Percentiles rank a stretch among this genome's conserved stretches.
These are phyloP conservation scores for Laetiporus sulphureus DNA, from an alignment of 1,284 basidiomycete species.

Conservation along the genomic window DNA sequence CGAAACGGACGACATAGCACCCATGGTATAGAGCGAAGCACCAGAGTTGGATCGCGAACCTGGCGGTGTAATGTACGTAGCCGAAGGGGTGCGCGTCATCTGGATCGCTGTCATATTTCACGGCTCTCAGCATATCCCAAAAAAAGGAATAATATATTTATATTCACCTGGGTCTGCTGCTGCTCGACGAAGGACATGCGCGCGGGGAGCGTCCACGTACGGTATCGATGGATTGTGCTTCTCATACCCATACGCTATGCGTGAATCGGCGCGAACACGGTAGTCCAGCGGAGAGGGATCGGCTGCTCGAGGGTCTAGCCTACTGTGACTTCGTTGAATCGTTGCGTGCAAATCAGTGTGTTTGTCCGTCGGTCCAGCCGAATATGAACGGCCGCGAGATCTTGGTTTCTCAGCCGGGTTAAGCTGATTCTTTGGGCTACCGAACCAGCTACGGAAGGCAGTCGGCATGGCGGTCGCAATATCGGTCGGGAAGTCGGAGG, in stretches of 20 bases:
- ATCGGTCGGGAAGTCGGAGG: conserved; percentile 1
- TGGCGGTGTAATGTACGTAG: conserved; percentile 25
- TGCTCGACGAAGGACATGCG: conserved; percentile 21
- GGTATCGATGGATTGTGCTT: conserved; percentile 16
- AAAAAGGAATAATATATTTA: too few species aligned
- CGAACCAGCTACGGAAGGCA: conserved; percentile 32
- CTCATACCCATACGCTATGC: conserved; percentile 24
- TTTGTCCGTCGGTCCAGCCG: conserved; percentile 14
- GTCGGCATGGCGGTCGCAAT: conserved; percentile 29
- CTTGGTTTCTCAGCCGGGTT: conserved; percentile 18
- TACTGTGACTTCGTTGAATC: conserved; percentile 25
- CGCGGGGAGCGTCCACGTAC: conserved; percentile 18
- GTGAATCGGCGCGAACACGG: conserved; percentile 23
- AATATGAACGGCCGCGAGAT: conserved; percentile 24
- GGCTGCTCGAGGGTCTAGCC: conserved; percentile 22
- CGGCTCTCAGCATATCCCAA: too few species aligned
- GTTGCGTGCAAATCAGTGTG: conserved; percentile 20
- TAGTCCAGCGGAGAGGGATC: conserved; percentile 32
- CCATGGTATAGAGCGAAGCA: conserved; percentile 32
- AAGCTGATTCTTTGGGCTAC: conserved; percentile 17
- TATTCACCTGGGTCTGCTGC: too few species aligned
- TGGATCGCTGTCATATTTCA: conserved; percentile 11
- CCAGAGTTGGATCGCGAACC: conserved; percentile 42
- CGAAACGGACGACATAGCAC: conserved; percentile 23
- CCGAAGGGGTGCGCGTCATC: conserved; percentile 21